Conservation (phyloP, 2,329 filamentous ascomycete genomes). For the Aspergillus flavus region DNA sequence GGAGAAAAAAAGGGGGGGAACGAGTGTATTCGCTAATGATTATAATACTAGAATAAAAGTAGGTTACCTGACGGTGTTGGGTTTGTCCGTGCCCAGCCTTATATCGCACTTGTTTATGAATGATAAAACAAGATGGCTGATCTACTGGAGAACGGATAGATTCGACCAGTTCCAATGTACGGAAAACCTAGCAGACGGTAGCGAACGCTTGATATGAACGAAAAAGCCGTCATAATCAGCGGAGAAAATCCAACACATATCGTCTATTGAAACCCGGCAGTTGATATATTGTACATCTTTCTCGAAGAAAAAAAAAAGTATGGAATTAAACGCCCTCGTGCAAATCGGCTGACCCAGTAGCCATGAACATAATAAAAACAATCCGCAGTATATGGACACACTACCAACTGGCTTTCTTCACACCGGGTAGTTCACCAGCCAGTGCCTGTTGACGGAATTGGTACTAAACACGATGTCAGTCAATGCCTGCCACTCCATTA, state of each 20-base stretch:
- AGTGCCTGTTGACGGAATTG: constrained; percentile 91
- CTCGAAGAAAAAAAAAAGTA: constrained; percentile 8
- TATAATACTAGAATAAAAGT: too few species aligned
- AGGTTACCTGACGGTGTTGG: too few species aligned
- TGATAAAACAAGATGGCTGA: too few species aligned
- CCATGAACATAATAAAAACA: constrained; percentile 15
- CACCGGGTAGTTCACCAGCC: constrained; percentile 82
- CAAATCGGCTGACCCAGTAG: constrained; percentile 23
- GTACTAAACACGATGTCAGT: constrained; percentile 60
- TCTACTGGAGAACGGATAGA: too few species aligned
- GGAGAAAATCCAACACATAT: background rate
- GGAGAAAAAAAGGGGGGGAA: too few species aligned
- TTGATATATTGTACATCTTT: constrained; percentile 20
- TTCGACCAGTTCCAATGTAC: too few species aligned
- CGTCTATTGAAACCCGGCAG: background rate
- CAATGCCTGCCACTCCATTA: background rate
- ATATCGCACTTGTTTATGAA: too few species aligned
- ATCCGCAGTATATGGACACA: constrained; percentile 13
- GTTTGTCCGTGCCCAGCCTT: too few species aligned
- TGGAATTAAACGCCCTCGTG: constrained; percentile 30
- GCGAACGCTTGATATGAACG: too few species aligned
- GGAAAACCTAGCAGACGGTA: too few species aligned
- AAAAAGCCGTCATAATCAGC: too few species aligned
- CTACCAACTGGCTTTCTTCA: constrained; percentile 96
- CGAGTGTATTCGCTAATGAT: too few species aligned